Conservation (phyloP, 225 moss, liverwort and hornwort species). For the Takakia lepidozioides region DNA sequence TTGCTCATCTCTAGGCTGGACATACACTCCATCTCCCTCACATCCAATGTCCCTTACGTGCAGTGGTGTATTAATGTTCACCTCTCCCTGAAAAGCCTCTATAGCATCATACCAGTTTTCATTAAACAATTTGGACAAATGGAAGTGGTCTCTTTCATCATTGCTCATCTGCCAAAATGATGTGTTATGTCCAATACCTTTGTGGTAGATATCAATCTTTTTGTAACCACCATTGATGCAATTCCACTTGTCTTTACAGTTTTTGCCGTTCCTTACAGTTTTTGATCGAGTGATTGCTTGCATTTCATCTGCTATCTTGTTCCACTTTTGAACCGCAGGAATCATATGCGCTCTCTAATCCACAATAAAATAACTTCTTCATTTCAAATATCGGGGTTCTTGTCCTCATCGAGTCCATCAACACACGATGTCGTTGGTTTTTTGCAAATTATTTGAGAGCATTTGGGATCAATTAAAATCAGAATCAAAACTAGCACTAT, state of each 20-base stretch:
- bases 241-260: neutral
- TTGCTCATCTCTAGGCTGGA: neutral
- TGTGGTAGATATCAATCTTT: neutral
- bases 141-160: neutral
- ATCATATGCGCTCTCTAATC: neutral
- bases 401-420: too few species aligned
- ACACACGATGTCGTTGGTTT: too few species aligned
- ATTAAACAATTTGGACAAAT: neutral
- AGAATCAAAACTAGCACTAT: too few species aligned
- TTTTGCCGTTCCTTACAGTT: neutral
- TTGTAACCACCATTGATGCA: neutral
- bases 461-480: too few species aligned
- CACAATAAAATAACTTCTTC: too few species aligned
- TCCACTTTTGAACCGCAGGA: neutral
- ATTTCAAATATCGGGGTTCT: too few species aligned
- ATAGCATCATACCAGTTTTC: neutral
- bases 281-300: neutral
- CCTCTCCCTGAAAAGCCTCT: neutral
- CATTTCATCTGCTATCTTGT: neutral
- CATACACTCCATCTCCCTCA: neutral
- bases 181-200: neutral
- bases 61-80: neutral
- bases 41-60: neutral
- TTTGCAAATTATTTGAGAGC: too few species aligned
- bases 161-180: neutral